phyloP scores from a whole-genome alignment of 805 yeast genomes.

The Starmera caribaea region DNA sequence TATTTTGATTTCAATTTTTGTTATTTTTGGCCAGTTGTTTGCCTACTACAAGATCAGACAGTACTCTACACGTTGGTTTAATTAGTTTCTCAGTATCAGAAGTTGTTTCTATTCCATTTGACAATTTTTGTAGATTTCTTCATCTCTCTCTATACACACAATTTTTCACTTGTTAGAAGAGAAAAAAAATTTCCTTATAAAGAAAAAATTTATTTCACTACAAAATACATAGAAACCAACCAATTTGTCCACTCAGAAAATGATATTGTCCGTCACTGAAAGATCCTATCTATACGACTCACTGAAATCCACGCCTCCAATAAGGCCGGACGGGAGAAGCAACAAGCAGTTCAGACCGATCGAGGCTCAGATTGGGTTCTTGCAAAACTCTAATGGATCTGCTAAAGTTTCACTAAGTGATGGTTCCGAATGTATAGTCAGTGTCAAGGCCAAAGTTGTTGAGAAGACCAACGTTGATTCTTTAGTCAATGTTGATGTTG shows the following conservation, averaged over 20 bases:
- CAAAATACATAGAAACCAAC: not conserved
- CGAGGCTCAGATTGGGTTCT: conserved; percentile 69
- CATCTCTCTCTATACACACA: too few species aligned
- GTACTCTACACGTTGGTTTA: too few species aligned
- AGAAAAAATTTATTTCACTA: not conserved
- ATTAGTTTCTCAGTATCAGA: too few species aligned
- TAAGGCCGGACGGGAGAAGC: conserved; percentile 81
- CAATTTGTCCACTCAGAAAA: too few species aligned
- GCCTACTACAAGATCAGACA: not conserved
- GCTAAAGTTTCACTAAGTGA: conserved; percentile 79
- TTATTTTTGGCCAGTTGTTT: conserved; percentile 7
- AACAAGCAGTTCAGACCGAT: conserved; percentile 74
- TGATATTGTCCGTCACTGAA: conserved; percentile 71
- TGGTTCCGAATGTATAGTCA: conserved; percentile 90
- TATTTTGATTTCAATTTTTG: conserved; percentile 5
- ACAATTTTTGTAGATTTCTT: too few species aligned
- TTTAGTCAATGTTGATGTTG: conserved; percentile 68
- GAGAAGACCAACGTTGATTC: conserved; percentile 31
- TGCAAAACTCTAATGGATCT: conserved; percentile 88
- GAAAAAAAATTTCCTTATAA: not conserved
- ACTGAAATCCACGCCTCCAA: conserved; percentile 43
- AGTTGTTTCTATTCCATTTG: too few species aligned
- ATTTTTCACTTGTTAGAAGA: too few species aligned
- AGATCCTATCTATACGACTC: conserved; percentile 71
- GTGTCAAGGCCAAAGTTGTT: conserved; percentile 81